Base-by-base conservation (phyloP, 73 alveolate genomes). In the Paraurostyla sp. region DNA sequence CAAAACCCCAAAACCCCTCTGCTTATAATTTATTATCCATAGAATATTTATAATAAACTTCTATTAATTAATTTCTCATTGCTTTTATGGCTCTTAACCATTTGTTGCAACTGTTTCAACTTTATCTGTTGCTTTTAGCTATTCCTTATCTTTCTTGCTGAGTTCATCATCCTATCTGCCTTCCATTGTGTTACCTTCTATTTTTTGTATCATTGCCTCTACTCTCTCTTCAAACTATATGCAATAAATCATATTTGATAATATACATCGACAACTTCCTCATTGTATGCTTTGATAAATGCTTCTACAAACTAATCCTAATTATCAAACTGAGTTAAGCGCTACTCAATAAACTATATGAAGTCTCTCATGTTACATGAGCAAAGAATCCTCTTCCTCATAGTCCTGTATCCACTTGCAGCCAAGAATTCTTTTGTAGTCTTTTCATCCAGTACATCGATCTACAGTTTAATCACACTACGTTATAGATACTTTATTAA, bases 191-290 rank as follows among this genome's bases (percentile, higher is more conserved):
- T 69, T 69, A 16, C 32, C 18, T 25, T 69, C 84, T 7, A 69
- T 41, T 25, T 69, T 46, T 25, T 69, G 20, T 7, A 69, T 69
- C 40, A 38, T 4, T 46, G 3, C 13, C 40, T 69, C 62, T 9
- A 69, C 84, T 69, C 84, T 69, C 18, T 69, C 65, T n/a, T 69
- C 84, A 40, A 69, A 69, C 84, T 69, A 69, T 69, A 69, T 38
- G 11, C 2, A 4, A 6, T 69, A 38, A 69, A 23, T 9, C 11
- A 36, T 22, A 15, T 7, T 69, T 38, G 25, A 16, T 6, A 30
- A 9, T 30, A 6, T 69, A 69, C 84, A 38, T 43, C 84, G 7
- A 22, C 38, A 18, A 41, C 25, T 38, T 69, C 84, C 9, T 69
- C 58, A 7, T 20, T 41, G n/a, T 16, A 69, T 69, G 15, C 65